Evolutionary conservation across 768 basidiomycete genomes (phyloP).

Genomic region (Leccinum subgranulosum): DNA sequence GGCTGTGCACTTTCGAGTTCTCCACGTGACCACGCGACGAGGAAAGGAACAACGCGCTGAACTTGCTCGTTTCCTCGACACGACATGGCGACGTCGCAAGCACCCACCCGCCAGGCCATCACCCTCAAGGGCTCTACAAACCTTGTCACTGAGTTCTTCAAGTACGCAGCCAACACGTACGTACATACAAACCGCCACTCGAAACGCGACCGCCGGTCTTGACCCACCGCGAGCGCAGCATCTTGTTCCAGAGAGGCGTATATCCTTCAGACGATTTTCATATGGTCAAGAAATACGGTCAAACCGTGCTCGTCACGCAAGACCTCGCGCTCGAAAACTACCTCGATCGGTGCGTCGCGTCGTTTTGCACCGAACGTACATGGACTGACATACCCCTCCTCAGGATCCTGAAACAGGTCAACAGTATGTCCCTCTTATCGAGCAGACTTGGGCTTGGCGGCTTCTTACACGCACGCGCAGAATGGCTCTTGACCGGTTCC

Average conservation of each 20-base stretch:
- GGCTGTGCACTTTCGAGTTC: too few relatives aligned
- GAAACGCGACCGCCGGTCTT: background rate
- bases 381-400: background rate
- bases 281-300: conserved; percentile 99
- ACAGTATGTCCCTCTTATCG: conserved; percentile 54
- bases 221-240: conserved; percentile 46
- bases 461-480: conserved; percentile 37
- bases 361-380: background rate
- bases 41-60: background rate
- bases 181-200: conserved; percentile 26
- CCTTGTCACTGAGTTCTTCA: conserved; percentile 98
- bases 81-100: conserved; percentile 45
- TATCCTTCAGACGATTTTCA: conserved; percentile 98
- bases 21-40: background rate
- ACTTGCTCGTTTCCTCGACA: background rate
- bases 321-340: conserved; percentile 93
- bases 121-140: conserved; percentile 94
- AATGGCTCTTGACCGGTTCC: conserved; percentile 90
- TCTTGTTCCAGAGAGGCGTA: conserved; percentile 94
- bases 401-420: conserved; percentile 84
- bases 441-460: background rate
- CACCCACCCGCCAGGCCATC: conserved; percentile 66
- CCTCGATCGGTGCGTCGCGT: conserved; percentile 59
- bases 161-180: conserved; percentile 97
- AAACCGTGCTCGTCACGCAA: conserved; percentile 91